Percentiles rank a stretch among this genome's conserved stretches.
Evolutionary conservation across 148 eudicot genomes (phyloP).

Genomic region (Amaranthus palmeri): DNA sequence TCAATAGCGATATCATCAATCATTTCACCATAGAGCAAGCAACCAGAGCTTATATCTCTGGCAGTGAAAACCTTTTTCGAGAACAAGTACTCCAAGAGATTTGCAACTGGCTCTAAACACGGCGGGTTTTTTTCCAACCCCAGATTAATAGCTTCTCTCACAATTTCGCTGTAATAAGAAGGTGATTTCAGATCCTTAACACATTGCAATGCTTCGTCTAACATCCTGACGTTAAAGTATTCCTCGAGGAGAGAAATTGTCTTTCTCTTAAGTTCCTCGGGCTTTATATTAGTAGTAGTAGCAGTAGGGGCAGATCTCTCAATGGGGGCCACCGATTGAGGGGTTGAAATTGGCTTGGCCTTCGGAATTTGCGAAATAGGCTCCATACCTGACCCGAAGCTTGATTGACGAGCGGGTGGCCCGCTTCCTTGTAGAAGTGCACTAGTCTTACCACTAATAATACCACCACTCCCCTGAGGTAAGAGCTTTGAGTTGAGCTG

Average conservation of each 20-base stretch:
- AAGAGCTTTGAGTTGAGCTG: constrained; percentile 48
- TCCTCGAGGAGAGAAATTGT: constrained; percentile 71
- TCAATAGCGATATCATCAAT: constrained; percentile 80
- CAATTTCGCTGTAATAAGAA: constrained; percentile 57
- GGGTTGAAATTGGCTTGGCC: constrained; percentile 16
- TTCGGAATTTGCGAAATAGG: constrained; percentile 13
- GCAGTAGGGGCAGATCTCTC: constrained; percentile 26
- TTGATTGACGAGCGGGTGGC: constrained; percentile 41
- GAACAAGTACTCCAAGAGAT: constrained; percentile 63
- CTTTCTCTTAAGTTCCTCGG: constrained; percentile 49
- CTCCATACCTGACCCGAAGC: constrained; percentile 32
- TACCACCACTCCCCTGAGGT: constrained; percentile 72
- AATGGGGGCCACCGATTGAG: constrained; percentile 24
- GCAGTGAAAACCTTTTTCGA: constrained; percentile 49
- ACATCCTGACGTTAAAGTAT: constrained; percentile 54
- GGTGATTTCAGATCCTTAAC: constrained; percentile 73
- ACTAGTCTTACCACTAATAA: constrained; percentile 57
- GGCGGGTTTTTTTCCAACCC: constrained; percentile 81
- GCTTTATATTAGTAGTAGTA: constrained; percentile 21
- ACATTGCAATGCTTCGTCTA: constrained; percentile 82
- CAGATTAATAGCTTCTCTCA: constrained; percentile 66
- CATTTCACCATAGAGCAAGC: constrained; percentile 53
- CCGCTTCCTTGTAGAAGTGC: constrained; percentile 77
- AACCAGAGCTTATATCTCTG: constrained; percentile 54
- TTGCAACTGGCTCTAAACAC: constrained; percentile 48